Evolutionary conservation across 768 basidiomycete genomes (phyloP), one percentile per base, ranked within the genome.

Genomic region (Agaricus blazei): DNA sequence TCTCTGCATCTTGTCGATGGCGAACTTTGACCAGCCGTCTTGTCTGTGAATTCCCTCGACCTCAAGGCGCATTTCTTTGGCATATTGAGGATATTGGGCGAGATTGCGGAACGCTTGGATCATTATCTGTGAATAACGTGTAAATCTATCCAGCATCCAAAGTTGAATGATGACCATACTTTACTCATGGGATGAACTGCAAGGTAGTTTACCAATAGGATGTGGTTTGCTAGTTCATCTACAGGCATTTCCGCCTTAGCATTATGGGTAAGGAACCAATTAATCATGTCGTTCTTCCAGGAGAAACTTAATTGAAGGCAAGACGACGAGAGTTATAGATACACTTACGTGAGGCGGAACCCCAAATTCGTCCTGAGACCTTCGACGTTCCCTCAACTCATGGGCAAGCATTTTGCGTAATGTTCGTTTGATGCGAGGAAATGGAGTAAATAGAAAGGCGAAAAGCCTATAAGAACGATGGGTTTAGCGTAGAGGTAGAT

Each of bases 1-100:
- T 58, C 67, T 71, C 46, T 58, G 64, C 74, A 79, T 73, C 47
- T 66, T 67, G 6, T 70, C 68, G 9, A 72, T 48, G 60, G 72
- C 49, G 59, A 38, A 3, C 28, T 62, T 64, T 14, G 67, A 65
- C 70, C 69, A 72, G 2, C 67, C 68, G 11, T 65, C 65, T n/a
- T 61, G 55, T 4, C 51, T 45, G 8, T 72, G 53, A 12, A 63
- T 53, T n/a, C 40, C 40, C 31, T 68, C 66, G 15, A 72, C 63
- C 44, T 76, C 75, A n/a, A 67, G 64, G 12, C 72, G 64, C 62
- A 77, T 62, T 5, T 66, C 61, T 14, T 66, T 57, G 2, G 69
- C 41, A 51, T 68, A 70, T 31, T 60, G 40, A 51, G 59, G 31
- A 64, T 67, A 50, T 62, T 58, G 46, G 0, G 71, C 69, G 6